Base-by-base conservation (phyloP, 2,329 filamentous ascomycete species). In the Coniochaeta sp. region DNA sequence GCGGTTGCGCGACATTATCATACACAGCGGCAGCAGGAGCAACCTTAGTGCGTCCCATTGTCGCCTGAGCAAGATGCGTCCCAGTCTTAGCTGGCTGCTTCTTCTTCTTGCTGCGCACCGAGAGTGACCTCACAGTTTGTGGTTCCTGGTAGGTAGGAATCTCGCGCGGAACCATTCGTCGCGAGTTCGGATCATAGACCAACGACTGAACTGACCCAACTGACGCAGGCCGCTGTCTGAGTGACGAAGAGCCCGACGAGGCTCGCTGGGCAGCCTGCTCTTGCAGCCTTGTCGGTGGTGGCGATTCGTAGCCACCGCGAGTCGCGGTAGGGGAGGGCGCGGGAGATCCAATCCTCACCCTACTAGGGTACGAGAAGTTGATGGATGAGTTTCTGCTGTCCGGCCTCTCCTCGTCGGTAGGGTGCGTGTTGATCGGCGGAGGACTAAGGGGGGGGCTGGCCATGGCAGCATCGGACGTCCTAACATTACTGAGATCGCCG, bases 131-230 rank as follows among this genome's bases (percentile, higher is more conserved):
- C 38, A 2, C 38, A n/a, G n/a, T 24, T 28, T 26, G 28, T n/a
- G 6, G 9, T 13, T 49, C 47, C 9, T 49, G 16, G 9, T 32
- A 26, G 24, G 47, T 16, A 35, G 28, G 56, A 24, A 77, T 69
- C 6, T 62, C 64, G 50, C 67, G 74, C 3, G 77, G 73, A 3
- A 85, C 72, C 73, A 85, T 82, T 53, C 82, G 77, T 57, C 82
- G 74, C 14, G 83, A 83, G 58, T 85, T 85, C n/a, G 81, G 73
- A 56, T 85, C 82, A 59, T 83, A 83, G 46, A 86, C 77, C 63
- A 87, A 58, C 28, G 69, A 64, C 56, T 75, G 61, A 38, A 74
- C 68, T 38, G 70, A 62, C 6, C 56, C 51, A 2, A 57, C 51
- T 4, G 67, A 63, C 10, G 57, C 53, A 16, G 60, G 56, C 52